Conservation (phyloP, 257 asterid genomes). For the Misopates orontium region DNA sequence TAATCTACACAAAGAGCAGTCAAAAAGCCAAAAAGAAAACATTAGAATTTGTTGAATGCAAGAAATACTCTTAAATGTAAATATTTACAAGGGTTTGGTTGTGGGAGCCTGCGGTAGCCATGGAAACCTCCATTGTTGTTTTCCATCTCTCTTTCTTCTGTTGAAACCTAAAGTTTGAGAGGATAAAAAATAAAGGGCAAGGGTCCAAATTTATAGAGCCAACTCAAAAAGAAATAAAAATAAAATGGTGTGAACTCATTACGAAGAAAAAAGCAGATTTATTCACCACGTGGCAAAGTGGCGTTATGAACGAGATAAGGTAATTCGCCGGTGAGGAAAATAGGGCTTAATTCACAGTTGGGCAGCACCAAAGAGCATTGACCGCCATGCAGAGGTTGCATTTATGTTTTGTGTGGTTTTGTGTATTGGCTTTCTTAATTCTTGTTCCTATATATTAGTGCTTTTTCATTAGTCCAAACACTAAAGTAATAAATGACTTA, state of each 20-base stretch:
- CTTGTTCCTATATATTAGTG: too few species aligned
- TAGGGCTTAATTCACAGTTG: slow-evolving; percentile 41
- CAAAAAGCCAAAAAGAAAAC: too few species aligned
- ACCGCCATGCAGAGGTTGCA: slow-evolving; percentile 37
- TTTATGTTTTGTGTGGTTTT: slow-evolving; percentile 12
- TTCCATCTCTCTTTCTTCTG: slow-evolving; percentile 31
- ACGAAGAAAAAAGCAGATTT: too few species aligned
- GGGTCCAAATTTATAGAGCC: slow-evolving; percentile 38
- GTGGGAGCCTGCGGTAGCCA: slow-evolving; percentile 57
- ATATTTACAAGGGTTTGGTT: slow-evolving; percentile 44
- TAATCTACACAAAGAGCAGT: too few species aligned
- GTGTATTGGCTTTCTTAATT: too few species aligned
- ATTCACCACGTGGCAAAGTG: slow-evolving; percentile 53
- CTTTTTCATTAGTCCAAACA: too few species aligned
- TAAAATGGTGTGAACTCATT: too few species aligned
- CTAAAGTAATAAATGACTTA: too few species aligned
- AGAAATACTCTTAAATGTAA: too few species aligned
- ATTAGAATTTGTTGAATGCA: too few species aligned
- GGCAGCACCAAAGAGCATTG: slow-evolving; percentile 44
- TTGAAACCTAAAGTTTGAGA: slow-evolving; percentile 21
- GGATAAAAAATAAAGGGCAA: slow-evolving; percentile 35
- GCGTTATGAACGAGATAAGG: slow-evolving; percentile 65
- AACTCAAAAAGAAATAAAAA: slow-evolving; percentile 5
- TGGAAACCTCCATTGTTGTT: slow-evolving; percentile 42
- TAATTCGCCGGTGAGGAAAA: slow-evolving; percentile 55